phyloP scores from a whole-genome alignment of 768 basidiomycete species.

The Hericium alpestre region DNA sequence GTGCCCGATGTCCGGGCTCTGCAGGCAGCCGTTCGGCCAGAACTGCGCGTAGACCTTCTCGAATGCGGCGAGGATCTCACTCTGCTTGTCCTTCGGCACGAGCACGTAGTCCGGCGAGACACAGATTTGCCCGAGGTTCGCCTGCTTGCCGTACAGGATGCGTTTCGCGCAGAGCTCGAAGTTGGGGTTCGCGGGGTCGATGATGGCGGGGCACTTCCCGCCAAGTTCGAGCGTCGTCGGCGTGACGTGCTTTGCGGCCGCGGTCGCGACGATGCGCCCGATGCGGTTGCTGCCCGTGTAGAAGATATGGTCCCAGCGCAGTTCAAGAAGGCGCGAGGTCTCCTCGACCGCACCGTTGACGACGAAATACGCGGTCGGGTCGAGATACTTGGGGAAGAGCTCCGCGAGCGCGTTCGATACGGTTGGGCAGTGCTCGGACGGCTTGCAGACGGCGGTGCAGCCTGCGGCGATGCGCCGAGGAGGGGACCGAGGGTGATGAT shows the following conservation, averaged over 20 bases:
- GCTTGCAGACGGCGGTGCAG: constrained; percentile 19
- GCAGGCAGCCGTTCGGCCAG: constrained; percentile 3
- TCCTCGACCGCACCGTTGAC: constrained; percentile 18
- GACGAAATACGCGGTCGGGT: constrained; percentile 14
- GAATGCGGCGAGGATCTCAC: constrained; percentile 15
- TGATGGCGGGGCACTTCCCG: constrained; percentile 31
- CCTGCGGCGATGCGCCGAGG: constrained; percentile 23
- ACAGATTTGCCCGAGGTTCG: constrained; percentile 20
- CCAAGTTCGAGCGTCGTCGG: constrained; percentile 49
- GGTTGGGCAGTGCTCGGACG: constrained; percentile 18
- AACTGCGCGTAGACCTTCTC: constrained; percentile 1
- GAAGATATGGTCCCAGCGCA: constrained; percentile 34
- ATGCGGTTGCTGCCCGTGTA: constrained; percentile 36
- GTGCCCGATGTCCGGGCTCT: constrained; percentile 1
- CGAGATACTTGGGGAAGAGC: constrained; percentile 23
- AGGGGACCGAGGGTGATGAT: constrained; percentile 6
- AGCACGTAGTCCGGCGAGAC: constrained; percentile 22
- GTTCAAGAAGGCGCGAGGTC: constrained; percentile 22
- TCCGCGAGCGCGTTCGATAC: constrained; percentile 12
- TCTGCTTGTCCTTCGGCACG: constrained; percentile 10
- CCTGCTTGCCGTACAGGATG: constrained; percentile 18
- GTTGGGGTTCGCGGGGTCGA: constrained; percentile 14
- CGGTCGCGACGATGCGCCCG: constrained; percentile 37
- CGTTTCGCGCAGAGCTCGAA: constrained; percentile 15
- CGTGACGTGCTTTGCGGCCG: constrained; percentile 44